Base-by-base conservation (phyloP, 2,329 filamentous ascomycete genomes). In the Talaromyces sp. region DNA sequence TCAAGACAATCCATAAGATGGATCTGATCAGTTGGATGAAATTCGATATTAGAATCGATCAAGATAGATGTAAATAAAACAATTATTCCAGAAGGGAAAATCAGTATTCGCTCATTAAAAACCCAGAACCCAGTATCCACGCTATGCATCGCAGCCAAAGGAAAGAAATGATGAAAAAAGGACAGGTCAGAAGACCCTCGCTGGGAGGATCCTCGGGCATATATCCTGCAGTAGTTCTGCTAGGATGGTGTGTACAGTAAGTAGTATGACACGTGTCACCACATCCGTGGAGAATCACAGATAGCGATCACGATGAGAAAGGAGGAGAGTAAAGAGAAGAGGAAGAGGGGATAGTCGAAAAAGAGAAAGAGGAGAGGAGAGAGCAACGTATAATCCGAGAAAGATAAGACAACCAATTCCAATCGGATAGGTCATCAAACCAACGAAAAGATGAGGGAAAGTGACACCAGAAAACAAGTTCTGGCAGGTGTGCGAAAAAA, bases 111-210 rank as follows among this genome's bases (percentile, higher is more conserved):
- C 59, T 60, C 55, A 54, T 49, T 53, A 5, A 36, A 49, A 53
- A 36, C 47, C 46, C 41, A 57, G 44, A 61, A 56, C 51, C 52
- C 44, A 45, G 42, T 58, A 52, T 60, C 65, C 65, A 69, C 68
- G 66, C 68, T 70, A 70, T 69, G 67, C 68, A 63, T 59, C 40
- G 49, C 49, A 47, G 40, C 32, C n/a, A 49, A 52, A 53, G 40
- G 8, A 47, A 46, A 51, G 44, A 14, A 54, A 51, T 4, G 40
- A 45, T 5, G 49, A 14, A 52, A 45, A 33, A 49, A 42, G 17
- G 43, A 45, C 45, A 49, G 48, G 33, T 47, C 52, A 47, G 48
- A 49, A 35, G 29, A 24, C 19, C 46, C 40, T 27, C n/a, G n/a
- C n/a, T n/a, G n/a, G n/a, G 36, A 45, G 29, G 43, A 29, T 27